Base-by-base conservation (phyloP, 331 rosid species). In the Malus hybrid region DNA sequence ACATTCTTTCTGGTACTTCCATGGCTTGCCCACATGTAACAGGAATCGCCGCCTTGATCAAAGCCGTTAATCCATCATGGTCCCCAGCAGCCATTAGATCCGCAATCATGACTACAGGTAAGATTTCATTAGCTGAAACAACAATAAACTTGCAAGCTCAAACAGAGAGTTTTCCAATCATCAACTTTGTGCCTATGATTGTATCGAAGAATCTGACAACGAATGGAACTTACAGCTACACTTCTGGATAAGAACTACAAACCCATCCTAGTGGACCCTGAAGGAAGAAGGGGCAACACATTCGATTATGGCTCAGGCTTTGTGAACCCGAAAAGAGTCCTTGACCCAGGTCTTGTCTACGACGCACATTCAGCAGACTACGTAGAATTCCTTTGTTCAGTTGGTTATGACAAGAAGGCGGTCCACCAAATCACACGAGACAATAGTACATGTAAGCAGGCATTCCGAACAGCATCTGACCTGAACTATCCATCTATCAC, bases 41-140 rank as follows among this genome's bases (percentile, higher is more conserved):
- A 16, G 96, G 96, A 78, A 91, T 91, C 48, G 93, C 96, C 27
- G 28, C 90, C 56, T 84, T 91, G 79, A 80, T 91, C 72, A 91
- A 88, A 87, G 89, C 96, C 3, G 90, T 74, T 63, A 79, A 88
- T 87, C 96, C 93, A 65, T 82, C 89, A 24, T 91, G 93, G 93
- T 88, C 96, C 69, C 89, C 92, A 0, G 79, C 93, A 50, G 88
- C 96, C 65, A 84, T 91, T 67, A 85, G 85, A 79, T 91, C 96
- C 31, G 96, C 96, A 48, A 91, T 91, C 89, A 87, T 91, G 93
- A 91, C 96, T 60, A 88, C 92, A 10, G 93, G 96, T 91, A 90
- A 56, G 55, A 24, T 68, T 67, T 9, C 70, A 8, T 15, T 18
- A 14, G 32, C 68, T 39, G 20, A 46, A 19, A 22, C 32, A 5